These are phyloP conservation scores for Conringia planisiliqua DNA, from an alignment of 345 rosid genomes.

Conservation along the genomic window DNA sequence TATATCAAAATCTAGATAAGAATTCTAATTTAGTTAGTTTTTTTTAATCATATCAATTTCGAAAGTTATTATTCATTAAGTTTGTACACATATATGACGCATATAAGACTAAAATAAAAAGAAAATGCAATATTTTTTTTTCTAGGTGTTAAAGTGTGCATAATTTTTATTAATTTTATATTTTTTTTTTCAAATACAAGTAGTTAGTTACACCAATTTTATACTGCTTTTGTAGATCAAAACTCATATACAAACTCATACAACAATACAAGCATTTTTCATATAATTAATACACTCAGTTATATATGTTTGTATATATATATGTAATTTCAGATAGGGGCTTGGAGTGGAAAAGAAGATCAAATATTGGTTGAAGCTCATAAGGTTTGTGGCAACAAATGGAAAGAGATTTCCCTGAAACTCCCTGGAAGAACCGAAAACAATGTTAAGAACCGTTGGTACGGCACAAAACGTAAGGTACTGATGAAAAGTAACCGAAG, in stretches of 20 bases:
- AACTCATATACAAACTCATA: background rate
- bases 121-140: too few relatives aligned
- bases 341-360: slow-evolving; percentile 81
- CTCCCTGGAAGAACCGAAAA: slow-evolving; percentile 68
- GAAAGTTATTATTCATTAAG: too few relatives aligned
- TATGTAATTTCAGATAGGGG: slow-evolving; percentile 44
- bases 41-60: too few relatives aligned
- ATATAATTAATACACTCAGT: background rate
- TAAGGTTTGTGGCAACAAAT: slow-evolving; percentile 53
- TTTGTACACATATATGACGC: too few relatives aligned
- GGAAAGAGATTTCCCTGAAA: slow-evolving; percentile 59
- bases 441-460: slow-evolving; percentile 78
- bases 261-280: background rate
- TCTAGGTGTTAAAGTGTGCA: too few relatives aligned
- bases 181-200: background rate
- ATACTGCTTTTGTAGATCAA: too few relatives aligned
- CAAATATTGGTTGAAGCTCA: slow-evolving; percentile 58
- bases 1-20: too few relatives aligned
- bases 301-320: background rate
- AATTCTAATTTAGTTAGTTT: too few relatives aligned
- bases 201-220: background rate
- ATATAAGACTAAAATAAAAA: too few relatives aligned
- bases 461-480: slow-evolving; percentile 52
- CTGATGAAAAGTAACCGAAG: background rate
- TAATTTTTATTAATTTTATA: too few relatives aligned